Conservation (phyloP, 1,284 basidiomycete genomes). For the Schizophyllum amplum region DNA sequence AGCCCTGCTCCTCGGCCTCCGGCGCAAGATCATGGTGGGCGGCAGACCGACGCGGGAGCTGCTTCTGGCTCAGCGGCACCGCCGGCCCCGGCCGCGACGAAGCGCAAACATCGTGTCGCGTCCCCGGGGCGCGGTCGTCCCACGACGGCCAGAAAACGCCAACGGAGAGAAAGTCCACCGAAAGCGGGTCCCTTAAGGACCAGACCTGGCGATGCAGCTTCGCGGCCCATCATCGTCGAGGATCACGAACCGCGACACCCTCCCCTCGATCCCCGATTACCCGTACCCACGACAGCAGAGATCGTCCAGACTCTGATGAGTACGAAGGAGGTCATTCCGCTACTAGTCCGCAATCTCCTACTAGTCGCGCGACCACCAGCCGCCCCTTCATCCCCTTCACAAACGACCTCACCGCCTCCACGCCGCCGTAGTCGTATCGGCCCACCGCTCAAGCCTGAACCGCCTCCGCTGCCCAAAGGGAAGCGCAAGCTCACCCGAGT, state of each 20-base stretch:
- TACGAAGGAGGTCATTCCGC: conserved; percentile 60
- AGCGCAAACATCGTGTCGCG: conserved; percentile 13
- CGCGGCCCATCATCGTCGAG: conserved; percentile 64
- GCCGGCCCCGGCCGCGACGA: neutral
- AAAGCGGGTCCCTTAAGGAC: neutral
- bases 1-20: conserved; percentile 35
- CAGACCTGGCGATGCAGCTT: conserved; percentile 37
- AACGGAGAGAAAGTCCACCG: neutral
- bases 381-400: conserved; percentile 6
- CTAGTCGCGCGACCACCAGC: conserved; percentile 26
- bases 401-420: neutral
- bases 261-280: conserved; percentile 20
- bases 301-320: conserved; percentile 49
- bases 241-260: too few species aligned
- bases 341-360: conserved; percentile 51
- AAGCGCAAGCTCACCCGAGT: conserved; percentile 55
- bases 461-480: conserved; percentile 26
- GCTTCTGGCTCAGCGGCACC: neutral
- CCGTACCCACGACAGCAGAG: conserved; percentile 44
- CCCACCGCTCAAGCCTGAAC: neutral
- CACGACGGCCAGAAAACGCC: neutral
- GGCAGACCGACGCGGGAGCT: conserved; percentile 7
- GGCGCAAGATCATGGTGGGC: conserved; percentile 17
- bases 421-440: neutral
- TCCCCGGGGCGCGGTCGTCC: neutral